These are phyloP conservation scores for Calonectria pseudoreteaudii DNA, from an alignment of 2,329 filamentous ascomycete genomes.

Conservation along the genomic window DNA sequence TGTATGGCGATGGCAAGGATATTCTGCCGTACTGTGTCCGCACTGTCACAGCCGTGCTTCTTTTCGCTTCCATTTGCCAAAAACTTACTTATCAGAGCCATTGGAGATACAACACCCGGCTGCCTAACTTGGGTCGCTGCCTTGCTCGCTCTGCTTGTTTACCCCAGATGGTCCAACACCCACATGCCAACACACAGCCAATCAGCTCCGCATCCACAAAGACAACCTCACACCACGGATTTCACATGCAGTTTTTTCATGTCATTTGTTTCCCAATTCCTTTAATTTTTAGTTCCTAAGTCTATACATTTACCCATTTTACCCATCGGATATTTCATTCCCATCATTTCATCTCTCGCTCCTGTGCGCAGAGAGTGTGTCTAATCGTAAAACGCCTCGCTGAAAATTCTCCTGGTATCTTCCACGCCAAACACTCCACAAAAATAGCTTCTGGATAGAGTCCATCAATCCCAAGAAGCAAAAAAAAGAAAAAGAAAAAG, in stretches of 20 bases:
- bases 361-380: neutral
- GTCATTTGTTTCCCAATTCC: neutral
- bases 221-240: neutral
- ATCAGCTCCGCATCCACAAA: neutral
- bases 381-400: conserved; percentile 27
- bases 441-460: neutral
- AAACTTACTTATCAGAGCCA: neutral
- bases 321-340: conserved; percentile 11
- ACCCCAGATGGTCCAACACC: neutral
- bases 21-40: neutral
- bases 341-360: conserved; percentile 19
- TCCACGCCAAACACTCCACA: neutral
- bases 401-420: conserved; percentile 24
- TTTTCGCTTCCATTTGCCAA: neutral
- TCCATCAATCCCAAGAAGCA: neutral
- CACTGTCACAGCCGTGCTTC: neutral
- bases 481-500: neutral
- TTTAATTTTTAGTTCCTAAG: neutral
- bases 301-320: conserved; percentile 18
- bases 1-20: neutral
- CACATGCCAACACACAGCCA: neutral
- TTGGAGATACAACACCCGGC: neutral
- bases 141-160: neutral
- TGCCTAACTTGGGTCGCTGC: neutral
- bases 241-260: neutral